phyloP scores from a whole-genome alignment of 164 flowering plant genomes.

The Vitis labrusca region DNA sequence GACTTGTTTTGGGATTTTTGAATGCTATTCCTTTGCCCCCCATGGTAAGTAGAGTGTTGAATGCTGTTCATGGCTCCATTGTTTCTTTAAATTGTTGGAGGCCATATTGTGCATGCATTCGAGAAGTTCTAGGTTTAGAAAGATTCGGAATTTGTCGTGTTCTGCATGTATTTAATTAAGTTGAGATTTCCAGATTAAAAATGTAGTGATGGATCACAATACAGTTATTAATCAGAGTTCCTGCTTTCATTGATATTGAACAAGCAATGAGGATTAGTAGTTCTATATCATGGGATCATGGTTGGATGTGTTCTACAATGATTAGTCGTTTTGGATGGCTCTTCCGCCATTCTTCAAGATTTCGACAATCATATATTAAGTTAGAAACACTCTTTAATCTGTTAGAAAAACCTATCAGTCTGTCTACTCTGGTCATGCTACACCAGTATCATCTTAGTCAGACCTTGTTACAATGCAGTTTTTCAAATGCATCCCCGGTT shows the following conservation, averaged over 20 bases:
- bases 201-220: not conserved
- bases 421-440: not conserved
- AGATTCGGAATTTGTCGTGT: not conserved
- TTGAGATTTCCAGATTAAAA: not conserved
- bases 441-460: not conserved
- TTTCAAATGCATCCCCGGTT: not conserved
- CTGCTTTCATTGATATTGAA: not conserved
- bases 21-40: too few species aligned
- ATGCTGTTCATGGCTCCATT: not conserved
- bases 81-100: not conserved
- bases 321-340: slow-evolving; percentile 1
- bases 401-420: too few species aligned
- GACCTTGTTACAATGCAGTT: not conserved
- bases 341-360: not conserved
- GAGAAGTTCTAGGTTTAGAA: not conserved
- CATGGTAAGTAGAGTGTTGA: too few species aligned
- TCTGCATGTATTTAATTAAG: too few species aligned
- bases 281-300: not conserved
- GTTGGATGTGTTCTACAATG: not conserved
- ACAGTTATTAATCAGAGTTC: not conserved
- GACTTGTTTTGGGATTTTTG: not conserved
- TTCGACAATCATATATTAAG: not conserved
- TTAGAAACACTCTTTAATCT: too few species aligned
- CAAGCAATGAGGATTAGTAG: not conserved
- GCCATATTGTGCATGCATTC: not conserved